These are phyloP conservation scores for Tephrocybe sp. DNA, from an alignment of 768 basidiomycete species.

Conservation along the genomic window DNA sequence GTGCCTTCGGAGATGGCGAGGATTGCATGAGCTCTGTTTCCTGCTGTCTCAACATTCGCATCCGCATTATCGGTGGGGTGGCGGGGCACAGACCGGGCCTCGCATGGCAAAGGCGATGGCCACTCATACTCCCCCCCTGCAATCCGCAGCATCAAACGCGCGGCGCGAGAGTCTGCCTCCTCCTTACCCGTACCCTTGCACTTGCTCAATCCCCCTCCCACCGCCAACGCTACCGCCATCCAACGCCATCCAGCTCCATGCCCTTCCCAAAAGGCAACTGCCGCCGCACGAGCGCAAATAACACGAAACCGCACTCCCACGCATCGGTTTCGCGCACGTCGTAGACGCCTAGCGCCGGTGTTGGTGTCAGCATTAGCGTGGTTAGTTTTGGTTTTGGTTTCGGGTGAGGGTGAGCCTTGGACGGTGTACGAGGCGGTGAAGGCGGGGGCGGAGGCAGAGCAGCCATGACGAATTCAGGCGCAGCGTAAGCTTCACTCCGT, in stretches of 20 bases:
- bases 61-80: too few relatives aligned
- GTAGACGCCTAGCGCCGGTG: slow-evolving; percentile 46
- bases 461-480: slow-evolving; percentile 66
- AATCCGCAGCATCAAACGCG: slow-evolving; percentile 71
- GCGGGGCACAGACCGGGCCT: too few relatives aligned
- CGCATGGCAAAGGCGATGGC: slow-evolving; percentile 39
- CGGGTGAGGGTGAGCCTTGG: too few relatives aligned
- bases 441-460: slow-evolving; percentile 3
- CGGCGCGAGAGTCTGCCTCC: slow-evolving; percentile 39
- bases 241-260: too few relatives aligned
- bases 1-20: slow-evolving; percentile 43
- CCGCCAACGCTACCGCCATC: background rate
- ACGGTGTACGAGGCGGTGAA: background rate
- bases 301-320: slow-evolving; percentile 88
- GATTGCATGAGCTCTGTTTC: slow-evolving; percentile 29
- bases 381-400: too few relatives aligned
- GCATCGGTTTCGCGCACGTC: slow-evolving; percentile 85
- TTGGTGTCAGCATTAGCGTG: slow-evolving; percentile 6
- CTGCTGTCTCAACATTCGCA: too few relatives aligned
- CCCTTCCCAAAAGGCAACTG: slow-evolving; percentile 73
- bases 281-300: slow-evolving; percentile 73
- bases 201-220: slow-evolving; percentile 26
- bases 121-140: slow-evolving; percentile 78
- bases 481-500: slow-evolving; percentile 79
- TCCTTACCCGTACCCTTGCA: slow-evolving; percentile 20